Evolutionary conservation across 805 yeast genomes (phyloP), one percentile per base, ranked within the genome.

Genomic region (Cyberlindnera petersonii): DNA sequence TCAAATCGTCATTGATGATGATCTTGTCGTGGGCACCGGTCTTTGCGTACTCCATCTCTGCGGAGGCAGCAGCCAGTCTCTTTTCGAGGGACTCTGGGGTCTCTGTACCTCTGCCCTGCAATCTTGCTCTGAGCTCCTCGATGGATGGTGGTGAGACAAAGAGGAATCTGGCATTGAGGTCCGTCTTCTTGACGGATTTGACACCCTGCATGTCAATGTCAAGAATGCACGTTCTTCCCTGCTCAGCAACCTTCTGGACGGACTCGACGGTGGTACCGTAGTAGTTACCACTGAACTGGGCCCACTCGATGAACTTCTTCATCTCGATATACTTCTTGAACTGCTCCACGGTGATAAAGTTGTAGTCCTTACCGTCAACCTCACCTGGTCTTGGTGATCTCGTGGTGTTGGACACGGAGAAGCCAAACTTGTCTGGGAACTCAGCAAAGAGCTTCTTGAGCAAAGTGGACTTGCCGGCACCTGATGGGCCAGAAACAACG

Each of bases 121-220:
- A 75, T 65, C 99, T 79, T 44, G 66, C 62, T 58, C 77, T 77
- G 55, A 93, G 75, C 39, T 72, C 77, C 38, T 86, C 96, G 49
- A 88, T 67, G 15, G 93, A 82, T 22, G 99, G 98, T 24, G 99
- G 99, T 28, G 96, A 82, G 46, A 93, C 63, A 59, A 93, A 93
- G 51, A 93, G 67, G 63, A 62, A 93, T 61, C 89, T 75, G 21
- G 98, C 96, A 53, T 86, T 78, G 54, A 93, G 72, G 50, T 77
- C 76, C 14, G 95, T 77, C 39, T 77, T 66, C 68, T 93, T 93
- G 49, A 93, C 96, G 19, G 87, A 74, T 67, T 85, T 82, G 55
- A 93, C 98, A 50, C 99, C 99, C 69, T 93, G 98, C 97, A 91
- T 89, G 74, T 93, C 99, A 50, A 93, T 93, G 65, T 93, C 99